phyloP scores from a whole-genome alignment of 805 yeast species.

The Cephaloascus fragrans region DNA sequence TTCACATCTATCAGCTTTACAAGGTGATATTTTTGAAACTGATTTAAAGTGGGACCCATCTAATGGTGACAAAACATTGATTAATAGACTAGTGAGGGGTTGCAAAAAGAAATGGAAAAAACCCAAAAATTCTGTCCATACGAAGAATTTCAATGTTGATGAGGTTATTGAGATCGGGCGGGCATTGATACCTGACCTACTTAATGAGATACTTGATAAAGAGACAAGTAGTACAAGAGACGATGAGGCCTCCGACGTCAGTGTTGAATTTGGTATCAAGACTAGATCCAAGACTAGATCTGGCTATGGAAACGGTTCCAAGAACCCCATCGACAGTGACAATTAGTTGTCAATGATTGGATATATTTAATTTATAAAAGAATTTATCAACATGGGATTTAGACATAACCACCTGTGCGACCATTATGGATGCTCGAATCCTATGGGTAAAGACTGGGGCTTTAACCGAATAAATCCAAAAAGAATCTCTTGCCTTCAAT shows the following conservation, averaged over 20 bases:
- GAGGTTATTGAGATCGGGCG: slow-evolving; percentile 55
- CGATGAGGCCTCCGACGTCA: too few relatives aligned
- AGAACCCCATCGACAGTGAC: too few relatives aligned
- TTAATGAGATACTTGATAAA: too few relatives aligned
- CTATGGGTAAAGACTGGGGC: too few relatives aligned
- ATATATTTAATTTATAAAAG: too few relatives aligned
- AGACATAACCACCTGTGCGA: too few relatives aligned
- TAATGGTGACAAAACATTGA: slow-evolving; percentile 47
- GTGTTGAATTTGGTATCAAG: slow-evolving; percentile 19
- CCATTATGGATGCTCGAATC: too few relatives aligned
- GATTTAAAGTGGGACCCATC: slow-evolving; percentile 33
- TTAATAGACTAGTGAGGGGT: slow-evolving; percentile 58
- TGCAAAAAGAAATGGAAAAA: slow-evolving; percentile 61
- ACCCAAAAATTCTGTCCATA: slow-evolving; percentile 40
- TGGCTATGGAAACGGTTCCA: not conserved
- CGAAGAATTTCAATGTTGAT: slow-evolving; percentile 51
- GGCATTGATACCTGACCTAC: slow-evolving; percentile 51
- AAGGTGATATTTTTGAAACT: slow-evolving; percentile 26
- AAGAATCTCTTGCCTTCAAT: too few relatives aligned
- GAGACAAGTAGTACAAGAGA: too few relatives aligned
- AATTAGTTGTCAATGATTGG: too few relatives aligned
- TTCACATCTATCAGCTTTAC: slow-evolving; percentile 68
- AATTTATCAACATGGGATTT: too few relatives aligned
- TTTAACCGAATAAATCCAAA: too few relatives aligned
- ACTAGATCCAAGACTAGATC: not conserved